Conservation (phyloP, 1,284 basidiomycete species). For the Takashimella koratensis region DNA sequence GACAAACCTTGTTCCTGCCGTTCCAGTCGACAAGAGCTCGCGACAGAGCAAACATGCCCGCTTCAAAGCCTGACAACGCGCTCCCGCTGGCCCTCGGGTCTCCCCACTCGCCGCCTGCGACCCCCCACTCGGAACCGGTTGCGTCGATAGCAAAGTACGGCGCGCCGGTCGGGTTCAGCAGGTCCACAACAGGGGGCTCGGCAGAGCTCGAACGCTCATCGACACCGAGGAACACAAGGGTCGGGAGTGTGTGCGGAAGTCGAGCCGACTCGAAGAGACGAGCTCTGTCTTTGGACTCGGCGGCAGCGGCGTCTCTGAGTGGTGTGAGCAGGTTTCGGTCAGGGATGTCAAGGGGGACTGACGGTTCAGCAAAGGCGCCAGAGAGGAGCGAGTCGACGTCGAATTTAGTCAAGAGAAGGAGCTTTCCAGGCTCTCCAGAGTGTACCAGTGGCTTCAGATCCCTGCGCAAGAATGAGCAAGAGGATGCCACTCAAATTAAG, state of each 20-base stretch:
- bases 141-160: slow-evolving; percentile 79
- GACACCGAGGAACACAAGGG: slow-evolving; percentile 70
- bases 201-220: slow-evolving; percentile 59
- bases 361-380: slow-evolving; percentile 43
- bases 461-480: too few species aligned
- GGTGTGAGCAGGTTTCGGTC: background rate
- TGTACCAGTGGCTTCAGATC: slow-evolving; percentile 43
- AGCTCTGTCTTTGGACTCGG: slow-evolving; percentile 35
- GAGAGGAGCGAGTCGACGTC: slow-evolving; percentile 66
- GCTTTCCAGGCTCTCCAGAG: slow-evolving; percentile 53
- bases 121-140: slow-evolving; percentile 51
- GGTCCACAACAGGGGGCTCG: slow-evolving; percentile 57
- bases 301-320: slow-evolving; percentile 10
- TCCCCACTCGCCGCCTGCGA: slow-evolving; percentile 57
- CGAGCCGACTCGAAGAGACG: slow-evolving; percentile 62
- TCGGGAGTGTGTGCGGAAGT: slow-evolving; percentile 53
- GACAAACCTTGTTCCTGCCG: slow-evolving; percentile 65
- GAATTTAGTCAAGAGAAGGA: slow-evolving; percentile 52
- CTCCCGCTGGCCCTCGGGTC: slow-evolving; percentile 65
- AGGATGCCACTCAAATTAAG: too few species aligned
- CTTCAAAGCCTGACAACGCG: slow-evolving; percentile 52
- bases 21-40: slow-evolving; percentile 88
- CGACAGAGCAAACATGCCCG: slow-evolving; percentile 69
- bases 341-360: slow-evolving; percentile 37
- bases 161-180: slow-evolving; percentile 63